Conservation (phyloP, 495 filamentous ascomycete genomes). For the Beverwykella pulmonaria region DNA sequence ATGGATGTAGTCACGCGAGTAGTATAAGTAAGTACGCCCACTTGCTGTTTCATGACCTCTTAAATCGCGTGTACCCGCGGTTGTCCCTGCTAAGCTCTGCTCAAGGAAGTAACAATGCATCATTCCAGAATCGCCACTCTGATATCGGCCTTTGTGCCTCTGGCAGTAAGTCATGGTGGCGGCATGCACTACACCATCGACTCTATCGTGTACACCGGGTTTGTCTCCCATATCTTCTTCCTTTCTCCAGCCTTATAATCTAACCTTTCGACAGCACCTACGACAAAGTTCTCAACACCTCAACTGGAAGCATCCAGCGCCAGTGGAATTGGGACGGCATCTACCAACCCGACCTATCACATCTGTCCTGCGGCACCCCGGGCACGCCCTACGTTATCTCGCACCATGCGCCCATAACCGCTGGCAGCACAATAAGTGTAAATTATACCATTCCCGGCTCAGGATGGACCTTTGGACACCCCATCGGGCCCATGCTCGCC, state of each 20-base stretch:
- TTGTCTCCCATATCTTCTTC: not conserved
- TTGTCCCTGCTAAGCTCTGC: too few species aligned
- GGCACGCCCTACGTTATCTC: not conserved
- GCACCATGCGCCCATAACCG: not conserved
- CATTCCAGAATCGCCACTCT: not conserved
- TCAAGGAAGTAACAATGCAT: conserved; percentile 8
- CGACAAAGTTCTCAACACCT: not conserved
- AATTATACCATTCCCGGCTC: not conserved
- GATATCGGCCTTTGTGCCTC: not conserved
- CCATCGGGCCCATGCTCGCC: not conserved
- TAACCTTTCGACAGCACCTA: not conserved
- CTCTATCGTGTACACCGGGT: not conserved
- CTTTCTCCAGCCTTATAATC: not conserved
- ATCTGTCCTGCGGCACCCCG: not conserved
- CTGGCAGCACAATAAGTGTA: conserved; percentile 1
- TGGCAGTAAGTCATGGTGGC: not conserved
- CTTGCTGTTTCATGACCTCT: too few species aligned
- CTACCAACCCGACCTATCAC: not conserved
- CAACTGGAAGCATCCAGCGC: conserved; percentile 3
- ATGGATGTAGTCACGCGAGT: too few species aligned
- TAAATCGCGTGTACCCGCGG: too few species aligned
- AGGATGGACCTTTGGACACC: not conserved
- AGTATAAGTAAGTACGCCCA: too few species aligned
- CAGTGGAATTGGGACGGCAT: not conserved
- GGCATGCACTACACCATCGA: conserved; percentile 13